Base-by-base conservation (phyloP, 441 rosid genomes). In the Erysimum cheiri region DNA sequence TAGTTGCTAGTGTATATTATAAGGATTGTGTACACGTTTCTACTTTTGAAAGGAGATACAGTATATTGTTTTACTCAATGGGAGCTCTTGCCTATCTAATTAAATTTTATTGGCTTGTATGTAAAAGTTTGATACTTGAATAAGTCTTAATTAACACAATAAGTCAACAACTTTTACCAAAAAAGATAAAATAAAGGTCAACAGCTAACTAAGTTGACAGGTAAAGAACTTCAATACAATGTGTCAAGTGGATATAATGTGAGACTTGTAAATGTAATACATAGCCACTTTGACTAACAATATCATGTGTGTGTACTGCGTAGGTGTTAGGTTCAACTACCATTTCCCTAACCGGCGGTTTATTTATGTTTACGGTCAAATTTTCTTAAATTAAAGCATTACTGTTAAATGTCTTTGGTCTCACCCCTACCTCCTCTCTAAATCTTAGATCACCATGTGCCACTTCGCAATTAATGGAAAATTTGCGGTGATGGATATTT, bases 321-420 rank as follows among this genome's bases (percentile, higher is more conserved):
- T 32, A 31, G 54, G 29, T 73, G 77, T 73, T 73, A 66, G 77
- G 67, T 73, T 73, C 77, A 66, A 66, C 72, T 73, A 73, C 77
- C 72, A 66, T 35, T 58, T 50, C 72, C 77, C 56, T 67, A 73
- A 66, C 77, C 26, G 48, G 66, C 28, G 24, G 52, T 56, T 46
- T 28, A 46, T 64, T 69, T 55, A 47, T 29, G 44, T 73, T 41
- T 19, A 49, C 48, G 19, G 32, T 48, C 43, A 15, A 15, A 15
- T 55, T 17, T 3, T 15, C 60, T 32, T 33, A 6, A 13, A 49
- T 50, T 4, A 60, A n/a, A 70, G 14, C 17, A 29, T 29, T 50
- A 39, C 39, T n/a, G 55, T 52, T 9, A 33, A 15, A 17, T 50
- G 26, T 70, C 35, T 58, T 48, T 47, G 31, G 11, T 37, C 63